Evolutionary conservation across 805 yeast species (phyloP), one percentile per base, ranked within the genome.

Genomic region (Yamadazyma phyllophila): DNA sequence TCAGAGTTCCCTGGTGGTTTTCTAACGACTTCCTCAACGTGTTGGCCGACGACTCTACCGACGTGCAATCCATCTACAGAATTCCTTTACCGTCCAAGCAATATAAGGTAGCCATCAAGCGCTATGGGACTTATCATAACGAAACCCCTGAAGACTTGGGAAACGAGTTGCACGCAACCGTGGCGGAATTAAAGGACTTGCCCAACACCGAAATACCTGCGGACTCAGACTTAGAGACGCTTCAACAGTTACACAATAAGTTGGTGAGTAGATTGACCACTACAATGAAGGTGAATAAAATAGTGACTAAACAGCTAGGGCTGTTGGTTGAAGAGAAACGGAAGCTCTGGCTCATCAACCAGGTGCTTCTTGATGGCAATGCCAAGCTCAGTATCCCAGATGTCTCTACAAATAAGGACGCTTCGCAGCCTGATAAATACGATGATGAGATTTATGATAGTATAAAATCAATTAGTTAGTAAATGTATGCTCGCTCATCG

Each of bases 1-100:
- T 63, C 44, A 59, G 66, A 27, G 58, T 51, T 37, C 76, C 77
- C 10, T 72, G 76, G 76, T 72, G 77, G 77, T 70, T 60, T 46
- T 51, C 61, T 13, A 52, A 61, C 41, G 48, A 53, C 16, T 67
- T 68, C 47, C 49, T 63, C 7, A 57, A 61, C 30, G 54, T 58
- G 12, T 41, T 70, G 30, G 52, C 47, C 20, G 59, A 51, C 13
- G 52, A 49, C 7, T 38, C 45, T 11, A 40, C 43, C 8, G 52
- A 63, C 20, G 41, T 61, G 11, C 48, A 49, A 11, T 15, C 58
- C 7, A 29, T 63, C 7, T 55, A 53, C 34, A 49, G 54, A 27
- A 56, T 64, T 39, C 71, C 71, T 2, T 49, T 67, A 15, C 63
- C 65, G 20, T 56, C 63, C 16, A 60, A 65, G 35, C 74, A 66